Conservation (phyloP, 2,329 filamentous ascomycete genomes). For the Neonectria ditissima region DNA sequence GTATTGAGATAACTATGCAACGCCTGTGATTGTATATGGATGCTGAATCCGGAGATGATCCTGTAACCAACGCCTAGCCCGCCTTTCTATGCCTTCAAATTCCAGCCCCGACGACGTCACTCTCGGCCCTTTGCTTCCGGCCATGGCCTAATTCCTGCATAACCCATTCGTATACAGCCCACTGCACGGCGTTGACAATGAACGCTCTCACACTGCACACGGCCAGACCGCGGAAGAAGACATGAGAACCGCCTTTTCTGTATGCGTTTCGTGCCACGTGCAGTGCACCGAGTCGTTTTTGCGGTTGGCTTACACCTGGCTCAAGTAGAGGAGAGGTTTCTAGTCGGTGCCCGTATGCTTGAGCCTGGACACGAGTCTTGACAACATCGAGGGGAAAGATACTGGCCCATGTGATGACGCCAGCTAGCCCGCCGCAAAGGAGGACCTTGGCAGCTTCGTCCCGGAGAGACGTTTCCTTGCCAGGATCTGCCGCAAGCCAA, state of each 20-base stretch:
- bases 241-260: constrained; percentile 66
- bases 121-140: constrained; percentile 28
- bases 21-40: not conserved
- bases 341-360: constrained; percentile 54
- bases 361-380: constrained; percentile 91
- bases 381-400: constrained; percentile 93
- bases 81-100: constrained; percentile 13
- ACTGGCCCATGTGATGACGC: constrained; percentile 88
- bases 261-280: constrained; percentile 76
- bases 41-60: not conserved
- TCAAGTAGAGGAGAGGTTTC: constrained; percentile 32
- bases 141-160: constrained; percentile 68
- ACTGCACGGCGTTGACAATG: constrained; percentile 92
- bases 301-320: constrained; percentile 38
- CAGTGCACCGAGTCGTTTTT: constrained; percentile 62
- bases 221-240: constrained; percentile 80
- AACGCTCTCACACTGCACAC: constrained; percentile 90
- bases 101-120: constrained; percentile 8
- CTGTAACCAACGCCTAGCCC: not conserved
- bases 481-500: constrained; percentile 54
- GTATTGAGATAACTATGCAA: not conserved
- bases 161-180: constrained; percentile 91
- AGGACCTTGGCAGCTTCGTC: constrained; percentile 73
- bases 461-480: constrained; percentile 42
- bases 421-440: constrained; percentile 87